phyloP scores from a whole-genome alignment of 1,284 basidiomycete species.

The Ustilago curta region DNA sequence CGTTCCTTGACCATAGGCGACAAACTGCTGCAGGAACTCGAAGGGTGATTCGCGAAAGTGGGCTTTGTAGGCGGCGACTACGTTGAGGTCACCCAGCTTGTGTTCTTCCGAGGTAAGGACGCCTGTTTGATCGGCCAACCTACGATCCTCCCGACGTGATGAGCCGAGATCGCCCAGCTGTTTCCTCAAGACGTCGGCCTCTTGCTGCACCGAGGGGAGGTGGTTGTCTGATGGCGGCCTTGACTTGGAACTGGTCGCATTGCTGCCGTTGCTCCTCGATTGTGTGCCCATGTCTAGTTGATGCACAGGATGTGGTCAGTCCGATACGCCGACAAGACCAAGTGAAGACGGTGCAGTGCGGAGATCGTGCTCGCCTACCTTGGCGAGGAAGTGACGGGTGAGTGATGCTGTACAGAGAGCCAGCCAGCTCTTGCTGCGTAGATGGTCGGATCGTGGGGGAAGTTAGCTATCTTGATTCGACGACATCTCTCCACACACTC shows the following conservation, averaged over 20 bases:
- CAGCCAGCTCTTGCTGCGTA: too few species aligned
- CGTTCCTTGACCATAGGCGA: slow-evolving; percentile 60
- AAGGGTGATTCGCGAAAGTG: slow-evolving; percentile 63
- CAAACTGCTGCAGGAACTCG: slow-evolving; percentile 60
- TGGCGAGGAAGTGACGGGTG: too few species aligned
- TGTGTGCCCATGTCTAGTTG: slow-evolving; percentile 11
- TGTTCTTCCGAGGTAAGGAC: slow-evolving; percentile 45
- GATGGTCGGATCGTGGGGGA: too few species aligned
- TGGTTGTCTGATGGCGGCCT: slow-evolving; percentile 24
- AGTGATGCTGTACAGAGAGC: too few species aligned
- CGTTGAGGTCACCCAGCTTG: slow-evolving; percentile 60
- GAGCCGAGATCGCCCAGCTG: slow-evolving; percentile 47
- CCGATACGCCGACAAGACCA: too few species aligned
- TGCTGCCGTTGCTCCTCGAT: slow-evolving; percentile 4
- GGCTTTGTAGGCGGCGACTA: slow-evolving; percentile 63
- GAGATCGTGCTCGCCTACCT: too few species aligned
- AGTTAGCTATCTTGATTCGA: too few species aligned
- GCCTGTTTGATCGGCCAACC: slow-evolving; percentile 27
- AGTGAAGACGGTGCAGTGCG: too few species aligned
- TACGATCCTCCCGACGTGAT: slow-evolving; percentile 25
- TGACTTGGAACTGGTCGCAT: slow-evolving; percentile 10
- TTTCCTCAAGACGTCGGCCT: slow-evolving; percentile 17
- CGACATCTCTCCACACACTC: too few species aligned
- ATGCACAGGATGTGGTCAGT: background rate
- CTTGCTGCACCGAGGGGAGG: slow-evolving; percentile 15